Conservation (phyloP, 352 stramenopile species). For the Phytophthora quininea region DNA sequence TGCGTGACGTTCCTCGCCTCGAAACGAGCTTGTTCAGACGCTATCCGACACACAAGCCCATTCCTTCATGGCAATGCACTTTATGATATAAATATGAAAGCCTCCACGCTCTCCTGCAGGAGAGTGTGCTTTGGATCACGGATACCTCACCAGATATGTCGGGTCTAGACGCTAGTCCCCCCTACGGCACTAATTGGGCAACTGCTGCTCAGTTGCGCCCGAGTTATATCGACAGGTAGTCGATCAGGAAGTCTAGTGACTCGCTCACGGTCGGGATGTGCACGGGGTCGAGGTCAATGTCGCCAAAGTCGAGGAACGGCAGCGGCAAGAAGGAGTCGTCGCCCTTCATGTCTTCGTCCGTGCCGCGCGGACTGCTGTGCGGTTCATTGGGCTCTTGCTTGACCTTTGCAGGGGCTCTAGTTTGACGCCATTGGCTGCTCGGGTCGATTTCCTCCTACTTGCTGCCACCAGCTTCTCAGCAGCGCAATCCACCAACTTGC, state of each 20-base stretch:
- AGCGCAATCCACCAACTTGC: constrained; percentile 58
- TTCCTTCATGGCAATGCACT: constrained; percentile 25
- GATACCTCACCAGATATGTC: constrained; percentile 36
- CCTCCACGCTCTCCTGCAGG: not conserved
- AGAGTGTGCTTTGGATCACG: constrained; percentile 27
- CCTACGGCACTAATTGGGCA: constrained; percentile 38
- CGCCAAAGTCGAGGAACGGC: constrained; percentile 48
- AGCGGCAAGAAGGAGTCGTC: constrained; percentile 48
- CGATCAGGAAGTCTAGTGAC: constrained; percentile 71
- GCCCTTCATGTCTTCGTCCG: constrained; percentile 40
- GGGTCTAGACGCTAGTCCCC: constrained; percentile 28
- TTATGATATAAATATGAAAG: constrained; percentile 49
- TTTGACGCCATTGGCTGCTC: constrained; percentile 23
- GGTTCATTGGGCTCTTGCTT: constrained; percentile 27
- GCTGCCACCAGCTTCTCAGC: constrained; percentile 49
- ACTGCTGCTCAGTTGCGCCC: constrained; percentile 21
- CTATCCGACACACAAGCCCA: constrained; percentile 23
- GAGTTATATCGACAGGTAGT: constrained; percentile 57
- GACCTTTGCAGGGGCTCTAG: constrained; percentile 35
- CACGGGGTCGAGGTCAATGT: constrained; percentile 52
- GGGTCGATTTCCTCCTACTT: constrained; percentile 21
- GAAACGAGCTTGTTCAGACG: too few species aligned
- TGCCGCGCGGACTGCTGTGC: constrained; percentile 31
- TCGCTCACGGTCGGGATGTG: constrained; percentile 64
- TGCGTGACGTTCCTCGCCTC: too few species aligned